A percentile compares a stretch with the other conserved stretches of the same genome.
Conservation (phyloP, 2,329 filamentous ascomycete genomes). For the Acrodontium crateriforme region DNA sequence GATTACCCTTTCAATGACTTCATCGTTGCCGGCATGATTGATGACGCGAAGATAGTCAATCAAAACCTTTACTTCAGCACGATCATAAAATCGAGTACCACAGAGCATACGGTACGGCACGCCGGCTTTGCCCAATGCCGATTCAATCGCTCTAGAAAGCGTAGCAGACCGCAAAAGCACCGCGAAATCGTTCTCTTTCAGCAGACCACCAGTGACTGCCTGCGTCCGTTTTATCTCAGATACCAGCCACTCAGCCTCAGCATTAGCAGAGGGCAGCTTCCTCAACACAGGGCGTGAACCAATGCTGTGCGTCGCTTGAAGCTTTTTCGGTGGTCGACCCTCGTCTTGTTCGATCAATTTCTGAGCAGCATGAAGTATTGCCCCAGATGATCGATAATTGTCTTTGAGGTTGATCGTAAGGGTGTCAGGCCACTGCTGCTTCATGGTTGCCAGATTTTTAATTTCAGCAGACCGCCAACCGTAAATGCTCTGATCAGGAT, state of each 20-base stretch:
- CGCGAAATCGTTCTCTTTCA: slow-evolving; percentile 66
- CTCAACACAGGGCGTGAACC: slow-evolving; percentile 72
- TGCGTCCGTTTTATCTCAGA: slow-evolving; percentile 62
- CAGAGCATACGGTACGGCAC: slow-evolving; percentile 88
- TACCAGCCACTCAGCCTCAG: slow-evolving; percentile 81
- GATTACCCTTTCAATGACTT: slow-evolving; percentile 69
- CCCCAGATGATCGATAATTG: slow-evolving; percentile 84
- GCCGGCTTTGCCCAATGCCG: slow-evolving; percentile 63
- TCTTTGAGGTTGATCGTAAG: slow-evolving; percentile 77
- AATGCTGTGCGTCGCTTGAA: slow-evolving; percentile 66
- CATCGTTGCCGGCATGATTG: slow-evolving; percentile 73
- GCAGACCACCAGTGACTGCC: slow-evolving; percentile 56
- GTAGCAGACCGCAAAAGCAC: slow-evolving; percentile 75
- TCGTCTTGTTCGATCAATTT: slow-evolving; percentile 84
- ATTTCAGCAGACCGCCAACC: slow-evolving; percentile 90
- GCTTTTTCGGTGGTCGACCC: slow-evolving; percentile 61
- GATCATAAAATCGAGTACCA: slow-evolving; percentile 82
- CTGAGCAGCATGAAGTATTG: slow-evolving; percentile 67
- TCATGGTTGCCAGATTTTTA: slow-evolving; percentile 69
- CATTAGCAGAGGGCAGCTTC: slow-evolving; percentile 51
- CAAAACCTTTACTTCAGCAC: slow-evolving; percentile 73
- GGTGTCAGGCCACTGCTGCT: slow-evolving; percentile 61
- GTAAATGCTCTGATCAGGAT: slow-evolving; percentile 97
- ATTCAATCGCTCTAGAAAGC: slow-evolving; percentile 75
- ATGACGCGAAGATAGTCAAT: slow-evolving; percentile 81